These are phyloP conservation scores for Lepidium africanum DNA, from an alignment of 345 rosid species.

Conservation along the genomic window DNA sequence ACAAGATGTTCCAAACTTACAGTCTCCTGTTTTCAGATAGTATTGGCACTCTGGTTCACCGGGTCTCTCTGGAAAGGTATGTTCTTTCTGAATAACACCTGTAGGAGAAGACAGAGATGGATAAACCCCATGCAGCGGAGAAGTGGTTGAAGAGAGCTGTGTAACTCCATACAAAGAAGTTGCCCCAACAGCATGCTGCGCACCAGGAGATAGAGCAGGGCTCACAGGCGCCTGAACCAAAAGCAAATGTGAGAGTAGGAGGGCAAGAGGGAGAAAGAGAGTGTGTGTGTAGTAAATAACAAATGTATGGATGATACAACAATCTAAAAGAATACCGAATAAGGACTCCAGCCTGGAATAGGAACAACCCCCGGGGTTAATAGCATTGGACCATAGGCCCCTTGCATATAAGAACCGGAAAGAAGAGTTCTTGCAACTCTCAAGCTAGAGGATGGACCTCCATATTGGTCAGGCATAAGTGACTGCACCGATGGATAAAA, in stretches of 20 bases:
- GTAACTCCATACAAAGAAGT: constrained; percentile 62
- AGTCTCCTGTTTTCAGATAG: constrained; percentile 84
- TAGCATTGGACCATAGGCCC: constrained; percentile 69
- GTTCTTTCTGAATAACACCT: constrained; percentile 55
- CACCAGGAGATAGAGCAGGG: constrained; percentile 69
- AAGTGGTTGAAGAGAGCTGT: constrained; percentile 63
- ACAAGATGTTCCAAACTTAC: constrained; percentile 85
- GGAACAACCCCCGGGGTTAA: constrained; percentile 70
- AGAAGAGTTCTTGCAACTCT: constrained; percentile 68
- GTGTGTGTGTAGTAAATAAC: not conserved
- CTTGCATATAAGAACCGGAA: constrained; percentile 72
- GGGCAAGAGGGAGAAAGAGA: not conserved
- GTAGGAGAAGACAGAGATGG: constrained; percentile 39
- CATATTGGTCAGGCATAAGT: constrained; percentile 65
- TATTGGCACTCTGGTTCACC: constrained; percentile 88
- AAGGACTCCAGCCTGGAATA: constrained; percentile 74
- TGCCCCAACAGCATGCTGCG: constrained; percentile 68
- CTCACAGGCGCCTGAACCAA: constrained; percentile 73
- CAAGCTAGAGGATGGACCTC: constrained; percentile 44
- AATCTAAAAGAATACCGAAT: constrained; percentile 46
- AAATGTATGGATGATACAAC: not conserved
- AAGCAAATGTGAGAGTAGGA: not conserved
- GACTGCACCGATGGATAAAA: constrained; percentile 79
- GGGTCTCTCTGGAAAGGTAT: constrained; percentile 88
- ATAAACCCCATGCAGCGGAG: constrained; percentile 55